These are phyloP conservation scores for Arthrobotrys pseudoclavata DNA, from an alignment of 2,329 filamentous ascomycete genomes.

Conservation along the genomic window DNA sequence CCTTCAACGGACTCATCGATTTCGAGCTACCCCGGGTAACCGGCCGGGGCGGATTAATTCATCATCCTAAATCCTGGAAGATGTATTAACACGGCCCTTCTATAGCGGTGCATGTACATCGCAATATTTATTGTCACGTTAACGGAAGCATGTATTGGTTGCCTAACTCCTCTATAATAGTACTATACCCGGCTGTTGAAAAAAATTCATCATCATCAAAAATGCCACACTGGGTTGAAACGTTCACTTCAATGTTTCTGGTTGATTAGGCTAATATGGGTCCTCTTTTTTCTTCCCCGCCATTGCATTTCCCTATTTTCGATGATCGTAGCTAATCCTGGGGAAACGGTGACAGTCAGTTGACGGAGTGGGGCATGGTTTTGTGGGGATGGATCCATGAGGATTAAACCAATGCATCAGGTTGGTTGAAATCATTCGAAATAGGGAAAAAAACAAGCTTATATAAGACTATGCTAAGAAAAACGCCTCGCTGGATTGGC, in stretches of 20 bases:
- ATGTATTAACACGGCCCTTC: background rate
- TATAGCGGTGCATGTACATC: background rate
- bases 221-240: background rate
- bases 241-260: background rate
- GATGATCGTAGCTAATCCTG: background rate
- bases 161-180: background rate
- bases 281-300: constrained; percentile 2
- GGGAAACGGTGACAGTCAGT: constrained; percentile 11
- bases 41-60: constrained; percentile 1
- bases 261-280: constrained; percentile 45
- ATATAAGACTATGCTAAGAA: constrained; percentile 29
- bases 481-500: constrained; percentile 47
- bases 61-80: constrained; percentile 1
- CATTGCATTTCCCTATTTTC: background rate
- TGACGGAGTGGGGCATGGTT: constrained; percentile 8
- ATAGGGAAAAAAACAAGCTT: constrained; percentile 28
- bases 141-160: background rate
- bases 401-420: background rate
- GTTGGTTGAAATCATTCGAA: background rate
- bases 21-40: constrained; percentile 4
- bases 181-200: background rate
- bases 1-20: background rate
- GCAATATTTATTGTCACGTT: background rate
- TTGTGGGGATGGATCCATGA: background rate
- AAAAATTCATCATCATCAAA: constrained; percentile 5